phyloP scores from a whole-genome alignment of 768 basidiomycete species.

The Trametes meyenii region DNA sequence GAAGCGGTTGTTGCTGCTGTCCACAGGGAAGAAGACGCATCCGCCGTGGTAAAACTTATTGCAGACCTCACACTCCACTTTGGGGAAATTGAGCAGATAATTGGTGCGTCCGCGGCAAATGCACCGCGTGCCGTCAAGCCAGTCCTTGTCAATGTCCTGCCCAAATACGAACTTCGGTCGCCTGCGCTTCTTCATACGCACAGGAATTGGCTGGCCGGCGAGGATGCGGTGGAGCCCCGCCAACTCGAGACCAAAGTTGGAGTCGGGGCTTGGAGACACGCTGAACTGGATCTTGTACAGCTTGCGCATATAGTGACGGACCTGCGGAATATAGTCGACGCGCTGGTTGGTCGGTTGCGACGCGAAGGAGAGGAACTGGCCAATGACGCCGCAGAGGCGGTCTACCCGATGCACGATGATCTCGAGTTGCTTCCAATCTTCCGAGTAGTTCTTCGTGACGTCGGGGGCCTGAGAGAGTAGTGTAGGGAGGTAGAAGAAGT shows the following conservation, averaged over 20 bases:
- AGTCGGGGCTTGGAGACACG: slow-evolving; percentile 79
- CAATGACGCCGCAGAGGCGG: slow-evolving; percentile 71
- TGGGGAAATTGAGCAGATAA: slow-evolving; percentile 62
- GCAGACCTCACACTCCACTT: slow-evolving; percentile 70
- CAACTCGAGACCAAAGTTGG: slow-evolving; percentile 81
- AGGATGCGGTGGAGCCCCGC: slow-evolving; percentile 82
- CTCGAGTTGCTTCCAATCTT: slow-evolving; percentile 80
- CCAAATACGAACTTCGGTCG: slow-evolving; percentile 71
- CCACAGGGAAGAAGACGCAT: slow-evolving; percentile 73
- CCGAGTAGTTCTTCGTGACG: slow-evolving; percentile 75
- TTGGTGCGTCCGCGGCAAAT: slow-evolving; percentile 73
- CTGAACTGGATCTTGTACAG: slow-evolving; percentile 87
- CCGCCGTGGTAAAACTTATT: slow-evolving; percentile 67
- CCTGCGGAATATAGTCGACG: slow-evolving; percentile 77
- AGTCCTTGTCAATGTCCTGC: slow-evolving; percentile 74
- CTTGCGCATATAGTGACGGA: slow-evolving; percentile 90
- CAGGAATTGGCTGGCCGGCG: slow-evolving; percentile 60
- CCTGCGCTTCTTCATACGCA: slow-evolving; percentile 58
- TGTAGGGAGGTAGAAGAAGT: slow-evolving; percentile 77
- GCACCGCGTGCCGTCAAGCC: slow-evolving; percentile 76
- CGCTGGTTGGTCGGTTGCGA: slow-evolving; percentile 71
- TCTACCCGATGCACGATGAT: slow-evolving; percentile 80
- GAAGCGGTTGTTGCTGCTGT: slow-evolving; percentile 47
- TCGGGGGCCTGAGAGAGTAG: slow-evolving; percentile 76
- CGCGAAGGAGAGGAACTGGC: slow-evolving; percentile 78